These are phyloP conservation scores for Lojkania enalia DNA, from an alignment of 2,329 filamentous ascomycete genomes.

Conservation along the genomic window DNA sequence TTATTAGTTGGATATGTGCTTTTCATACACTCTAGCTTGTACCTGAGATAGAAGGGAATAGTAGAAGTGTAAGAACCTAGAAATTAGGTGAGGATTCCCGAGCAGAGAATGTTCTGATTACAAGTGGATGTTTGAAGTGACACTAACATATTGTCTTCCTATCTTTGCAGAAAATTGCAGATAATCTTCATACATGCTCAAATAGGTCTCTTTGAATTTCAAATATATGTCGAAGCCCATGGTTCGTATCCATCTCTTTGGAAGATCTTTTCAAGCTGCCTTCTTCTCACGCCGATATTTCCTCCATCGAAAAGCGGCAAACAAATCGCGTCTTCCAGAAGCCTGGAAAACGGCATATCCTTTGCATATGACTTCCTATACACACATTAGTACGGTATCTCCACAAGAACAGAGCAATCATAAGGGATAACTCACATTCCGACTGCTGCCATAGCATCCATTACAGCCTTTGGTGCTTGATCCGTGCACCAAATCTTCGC, in stretches of 20 bases:
- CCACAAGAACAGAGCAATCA: not conserved
- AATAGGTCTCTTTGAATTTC: too few species aligned
- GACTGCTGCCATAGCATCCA: slow-evolving; percentile 57
- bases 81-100: too few species aligned
- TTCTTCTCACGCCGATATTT: slow-evolving; percentile 57
- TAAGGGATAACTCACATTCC: slow-evolving; percentile 51
- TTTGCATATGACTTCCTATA: slow-evolving; percentile 48
- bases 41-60: too few species aligned
- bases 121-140: too few species aligned
- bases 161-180: too few species aligned
- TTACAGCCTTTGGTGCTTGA: slow-evolving; percentile 52
- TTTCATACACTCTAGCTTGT: too few species aligned
- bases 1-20: too few species aligned
- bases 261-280: slow-evolving; percentile 54
- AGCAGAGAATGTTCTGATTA: too few species aligned
- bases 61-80: too few species aligned
- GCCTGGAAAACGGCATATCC: slow-evolving; percentile 49
- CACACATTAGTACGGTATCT: too few species aligned
- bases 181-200: not conserved
- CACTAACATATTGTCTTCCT: too few species aligned
- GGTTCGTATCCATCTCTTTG: slow-evolving; percentile 51
- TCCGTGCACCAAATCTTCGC: slow-evolving; percentile 59
- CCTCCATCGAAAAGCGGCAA: slow-evolving; percentile 76
- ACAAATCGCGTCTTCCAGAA: slow-evolving; percentile 89
- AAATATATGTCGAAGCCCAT: slow-evolving; percentile 42